Evolutionary conservation across 371 early-diverging fungal genomes (phyloP), one percentile per base, ranked within the genome.

Genomic region (Haplosporangium sp.): DNA sequence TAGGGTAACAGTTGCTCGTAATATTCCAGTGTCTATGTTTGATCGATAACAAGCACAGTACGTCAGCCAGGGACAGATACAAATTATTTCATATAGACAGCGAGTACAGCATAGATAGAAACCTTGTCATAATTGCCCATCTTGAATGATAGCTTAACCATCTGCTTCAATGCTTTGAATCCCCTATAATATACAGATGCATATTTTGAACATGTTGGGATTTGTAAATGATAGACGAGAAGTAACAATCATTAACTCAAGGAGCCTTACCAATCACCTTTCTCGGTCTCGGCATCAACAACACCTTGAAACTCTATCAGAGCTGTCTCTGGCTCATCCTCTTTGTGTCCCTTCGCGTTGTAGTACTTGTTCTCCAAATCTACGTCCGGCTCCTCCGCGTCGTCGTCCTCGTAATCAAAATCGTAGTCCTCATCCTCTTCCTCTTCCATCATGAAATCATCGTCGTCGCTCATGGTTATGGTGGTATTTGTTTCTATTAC

Each of bases 331-430:
- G 93, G 94, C 71, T 94, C 92, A 56, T 96, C 96, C 67, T 96
- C 96, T 72, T 96, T 95, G 39, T 73, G 75, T 88, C 96, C 95
- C 88, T 98, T 98, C 55, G 99, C 98, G 72, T 92, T 94, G 85
- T 98, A 98, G 85, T 98, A 98, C 72, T 91, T 93, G 84, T 97
- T 98, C 83, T 98, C 98, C 44, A 97, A 83, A 60, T 94, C 95
- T 9, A 96, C 92, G 68, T 93, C 93, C 17, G 94, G 92, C 73
- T 95, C 96, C 59, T 93, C 93, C 45, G 93, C 92, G 53, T 96
- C 95, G 63, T 92, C 93, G 83, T 93, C 96, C 76, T 95, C 96
- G 81, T 96, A 96, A 77, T 95, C 96, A 83, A 95, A 97, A 73
- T 94, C 97, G 65, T 94, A 96, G 40, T 95, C 96, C 56, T 84